Evolutionary conservation across 2,329 filamentous ascomycete species (phyloP).

Genomic region (Triangularia verruculosa): DNA sequence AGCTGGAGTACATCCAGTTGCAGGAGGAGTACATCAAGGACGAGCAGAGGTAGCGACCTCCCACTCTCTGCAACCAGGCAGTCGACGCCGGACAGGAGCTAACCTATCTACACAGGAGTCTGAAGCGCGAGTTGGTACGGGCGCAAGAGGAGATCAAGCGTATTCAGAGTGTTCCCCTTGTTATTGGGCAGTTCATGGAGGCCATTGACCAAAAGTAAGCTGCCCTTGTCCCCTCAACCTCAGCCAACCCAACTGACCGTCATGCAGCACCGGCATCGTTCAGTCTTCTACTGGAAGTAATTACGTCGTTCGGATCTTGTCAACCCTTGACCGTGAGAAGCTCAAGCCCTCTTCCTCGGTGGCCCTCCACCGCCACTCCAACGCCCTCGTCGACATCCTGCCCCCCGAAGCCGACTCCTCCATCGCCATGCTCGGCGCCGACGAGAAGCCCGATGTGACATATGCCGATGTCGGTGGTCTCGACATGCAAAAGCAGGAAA

Average conservation of each 20-base stretch:
- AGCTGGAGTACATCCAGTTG: constrained; percentile 96
- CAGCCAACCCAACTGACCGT: constrained; percentile 1
- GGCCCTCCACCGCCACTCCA: constrained; percentile 95
- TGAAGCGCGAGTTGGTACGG: constrained; percentile 94
- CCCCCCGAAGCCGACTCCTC: constrained; percentile 98
- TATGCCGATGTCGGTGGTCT: constrained; percentile 97
- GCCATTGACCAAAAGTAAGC: constrained; percentile 95
- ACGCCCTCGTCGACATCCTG: constrained; percentile 95
- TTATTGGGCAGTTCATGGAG: constrained; percentile 99
- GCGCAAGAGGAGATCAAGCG: constrained; percentile 99
- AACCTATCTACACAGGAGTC: constrained; percentile 53
- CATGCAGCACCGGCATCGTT: constrained; percentile 89
- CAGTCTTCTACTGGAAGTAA: constrained; percentile 98
- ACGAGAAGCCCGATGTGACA: constrained; percentile 97
- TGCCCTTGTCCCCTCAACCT: constrained; percentile 8
- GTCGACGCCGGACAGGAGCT: background rate
- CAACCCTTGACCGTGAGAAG: constrained; percentile 95
- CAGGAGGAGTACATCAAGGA: constrained; percentile 99
- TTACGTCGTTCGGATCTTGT: constrained; percentile 97
- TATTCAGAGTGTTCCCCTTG: constrained; percentile 95
- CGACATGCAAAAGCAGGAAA: constrained; percentile 99
- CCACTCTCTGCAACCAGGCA: background rate
- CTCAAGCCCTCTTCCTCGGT: constrained; percentile 98
- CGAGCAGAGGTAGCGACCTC: constrained; percentile 64
- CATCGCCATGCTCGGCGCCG: constrained; percentile 93